Evolutionary conservation across 768 basidiomycete genomes (phyloP), one percentile per base, ranked within the genome.

Genomic region (Botryobasidium botryosum): DNA sequence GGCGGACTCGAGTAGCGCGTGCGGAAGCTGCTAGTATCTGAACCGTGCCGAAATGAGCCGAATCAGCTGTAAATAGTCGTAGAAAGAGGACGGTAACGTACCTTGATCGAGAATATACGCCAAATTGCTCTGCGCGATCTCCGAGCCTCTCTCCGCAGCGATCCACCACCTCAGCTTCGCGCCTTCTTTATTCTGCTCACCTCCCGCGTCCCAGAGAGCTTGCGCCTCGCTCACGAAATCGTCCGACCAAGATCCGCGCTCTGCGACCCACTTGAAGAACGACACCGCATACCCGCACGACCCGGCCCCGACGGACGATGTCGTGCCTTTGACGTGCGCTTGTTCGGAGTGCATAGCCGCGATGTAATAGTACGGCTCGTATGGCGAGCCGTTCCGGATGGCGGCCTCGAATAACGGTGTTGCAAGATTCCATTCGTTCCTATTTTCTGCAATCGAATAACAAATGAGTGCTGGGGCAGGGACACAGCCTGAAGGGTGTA

Each of bases 151-250:
- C 64, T 99, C 94, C 6, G 86, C 87, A 26, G 88, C 86, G 41
- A 94, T 72, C 82, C 79, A 86, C 87, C 94, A 99, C 39, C 81
- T 78, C 26, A 97, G 62, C 63, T 97, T 76, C 2, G 92, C 92
- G 43, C 73, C 69, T 51, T 87, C 78, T 55, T 76, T 77, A 26
- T 81, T 83, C 4, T 35, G 48, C 32, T 79, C 76, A 2, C 73
- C 72, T 8, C 71, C 74, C 26, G 75, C 69, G 42, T 68, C 67
- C 85, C 85, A 88, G 4, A 70, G 68, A 43, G 65, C 63, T 53
- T 87, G 81, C 4, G 87, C 91, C 33, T 92, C 85, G 28, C 72
- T 68, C 23, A 94, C 56, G 40, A 85, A 68, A 53, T 88, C 77
- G 40, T 85, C 80, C 26, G 74, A 79, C 74, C 82, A 70, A n/a